These are phyloP conservation scores for Neohortaea acidophila DNA, from an alignment of 495 filamentous ascomycete genomes.

Conservation along the genomic window DNA sequence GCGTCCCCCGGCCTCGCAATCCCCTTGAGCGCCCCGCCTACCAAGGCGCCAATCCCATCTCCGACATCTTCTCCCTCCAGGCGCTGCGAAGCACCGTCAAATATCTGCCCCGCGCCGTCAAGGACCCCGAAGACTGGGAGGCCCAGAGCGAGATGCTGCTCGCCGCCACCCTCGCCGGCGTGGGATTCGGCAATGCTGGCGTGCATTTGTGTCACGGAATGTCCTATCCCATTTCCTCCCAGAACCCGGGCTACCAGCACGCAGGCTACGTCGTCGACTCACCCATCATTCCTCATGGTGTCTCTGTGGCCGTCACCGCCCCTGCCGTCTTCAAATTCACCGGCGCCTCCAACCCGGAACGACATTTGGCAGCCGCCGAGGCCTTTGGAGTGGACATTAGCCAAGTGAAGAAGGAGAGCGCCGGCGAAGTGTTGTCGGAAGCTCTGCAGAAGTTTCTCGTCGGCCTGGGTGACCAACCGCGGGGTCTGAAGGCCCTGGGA, in stretches of 20 bases:
- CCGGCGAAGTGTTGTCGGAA: constrained; percentile 71
- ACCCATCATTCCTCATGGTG: constrained; percentile 88
- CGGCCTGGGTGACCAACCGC: constrained; percentile 76
- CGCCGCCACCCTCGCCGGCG: constrained; percentile 81
- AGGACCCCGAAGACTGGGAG: constrained; percentile 76
- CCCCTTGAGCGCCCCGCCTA: constrained; percentile 86
- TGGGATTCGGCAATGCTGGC: constrained; percentile 94
- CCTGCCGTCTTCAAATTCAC: constrained; percentile 93
- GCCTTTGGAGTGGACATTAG: constrained; percentile 78
- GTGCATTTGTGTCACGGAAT: constrained; percentile 97
- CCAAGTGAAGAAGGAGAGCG: constrained; percentile 70
- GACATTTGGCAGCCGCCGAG: constrained; percentile 79
- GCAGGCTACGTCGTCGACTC: constrained; percentile 56
- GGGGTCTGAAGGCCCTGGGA: constrained; percentile 67
- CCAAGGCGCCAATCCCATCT: constrained; percentile 94
- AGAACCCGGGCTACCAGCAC: constrained; percentile 84
- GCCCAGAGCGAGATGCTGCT: constrained; percentile 91
- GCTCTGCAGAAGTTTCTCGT: constrained; percentile 66
- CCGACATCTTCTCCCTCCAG: constrained; percentile 82
- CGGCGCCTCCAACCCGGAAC: constrained; percentile 72
- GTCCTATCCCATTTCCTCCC: constrained; percentile 87
- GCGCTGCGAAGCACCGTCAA: constrained; percentile 69
- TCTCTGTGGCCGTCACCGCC: constrained; percentile 85
- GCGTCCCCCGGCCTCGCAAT: constrained; percentile 70
- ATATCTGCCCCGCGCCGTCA: constrained; percentile 74